Base-by-base conservation (phyloP, 257 asterid genomes). In the Anisodus acutangulus region DNA sequence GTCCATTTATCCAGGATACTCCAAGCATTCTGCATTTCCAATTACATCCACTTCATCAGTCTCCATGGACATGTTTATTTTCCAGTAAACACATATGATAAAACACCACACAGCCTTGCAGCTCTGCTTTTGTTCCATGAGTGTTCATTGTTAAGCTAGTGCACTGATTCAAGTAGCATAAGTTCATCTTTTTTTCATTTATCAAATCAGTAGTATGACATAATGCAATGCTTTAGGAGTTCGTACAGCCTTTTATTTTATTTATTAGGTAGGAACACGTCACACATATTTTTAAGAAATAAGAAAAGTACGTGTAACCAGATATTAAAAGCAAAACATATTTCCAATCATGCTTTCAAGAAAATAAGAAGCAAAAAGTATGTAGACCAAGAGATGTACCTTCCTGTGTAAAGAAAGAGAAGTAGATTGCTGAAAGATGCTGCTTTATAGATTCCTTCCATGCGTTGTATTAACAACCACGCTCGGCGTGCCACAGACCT, bases 381-480 rank as follows among this genome's bases (percentile, higher is more conserved):
- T 7, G 19, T 72, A 72, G 10, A 47, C 45, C 71, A 22, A 39
- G 81, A 17, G 41, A 4, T 59, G 37, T 91, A 96, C 99, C 98
- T 94, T 89, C 99, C 98, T 31, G 95, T 91, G 87, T 90, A 88
- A 74, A 96, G 97, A 90, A 96, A 96, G 83, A 96, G 70, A 82
- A 96, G 98, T 68, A 94, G 89, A 88, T 94, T 94, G 84, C 93
- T 94, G 67, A 96, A 94, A 83, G 97, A 92, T 88, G 97, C 97
- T 87, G 97, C 95, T 91, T 89, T 94, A 87, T 92, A 94, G 47
- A 94, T 82, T 82, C 97, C 98, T 90, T 96, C 98, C 53, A 96
- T 82, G 15, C 91, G 94, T 80, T 92, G 97, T 83, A 93, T 84
- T 59, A 96, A 86, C 88, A 90, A 92, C 99, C 98, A 96, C 79